Evolutionary conservation across 2,329 filamentous ascomycete species (phyloP).

Genomic region (Fusarium sp.): DNA sequence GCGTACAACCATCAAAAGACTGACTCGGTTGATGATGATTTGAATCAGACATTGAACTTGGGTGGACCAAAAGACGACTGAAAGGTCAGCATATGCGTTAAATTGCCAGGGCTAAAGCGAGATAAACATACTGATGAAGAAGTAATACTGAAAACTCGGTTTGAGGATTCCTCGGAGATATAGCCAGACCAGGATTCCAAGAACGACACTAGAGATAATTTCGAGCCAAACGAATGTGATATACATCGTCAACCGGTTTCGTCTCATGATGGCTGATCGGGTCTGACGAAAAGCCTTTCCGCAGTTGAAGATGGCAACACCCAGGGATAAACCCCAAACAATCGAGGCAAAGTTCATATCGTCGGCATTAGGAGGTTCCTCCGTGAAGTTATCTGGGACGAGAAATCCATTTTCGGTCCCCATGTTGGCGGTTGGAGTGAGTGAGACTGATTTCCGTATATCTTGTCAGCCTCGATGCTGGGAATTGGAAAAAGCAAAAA

Average conservation of each 20-base stretch:
- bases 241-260: slow-evolving; percentile 41
- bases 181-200: slow-evolving; percentile 44
- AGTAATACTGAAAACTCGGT: slow-evolving; percentile 52
- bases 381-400: slow-evolving; percentile 37
- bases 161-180: slow-evolving; percentile 40
- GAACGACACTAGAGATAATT: slow-evolving; percentile 39
- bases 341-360: slow-evolving; percentile 48
- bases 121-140: slow-evolving; percentile 44
- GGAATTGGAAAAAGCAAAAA: not conserved
- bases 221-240: slow-evolving; percentile 42
- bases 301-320: slow-evolving; percentile 44
- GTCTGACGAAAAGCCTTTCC: slow-evolving; percentile 44
- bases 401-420: slow-evolving; percentile 39
- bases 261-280: slow-evolving; percentile 28
- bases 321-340: slow-evolving; percentile 45
- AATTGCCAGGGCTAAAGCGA: accelerated
- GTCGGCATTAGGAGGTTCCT: slow-evolving; percentile 21
- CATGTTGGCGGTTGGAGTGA: slow-evolving; percentile 11
- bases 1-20: slow-evolving; percentile 60
- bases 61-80: slow-evolving; percentile 53
- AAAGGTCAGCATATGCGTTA: slow-evolving; percentile 14
- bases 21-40: slow-evolving; percentile 67
- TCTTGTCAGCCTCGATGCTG: not conserved
- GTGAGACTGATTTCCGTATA: not conserved
- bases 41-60: slow-evolving; percentile 63